Base-by-base conservation (phyloP, 228 moss, liverwort and hornwort genomes). In the Sphagnum magellanicum region DNA sequence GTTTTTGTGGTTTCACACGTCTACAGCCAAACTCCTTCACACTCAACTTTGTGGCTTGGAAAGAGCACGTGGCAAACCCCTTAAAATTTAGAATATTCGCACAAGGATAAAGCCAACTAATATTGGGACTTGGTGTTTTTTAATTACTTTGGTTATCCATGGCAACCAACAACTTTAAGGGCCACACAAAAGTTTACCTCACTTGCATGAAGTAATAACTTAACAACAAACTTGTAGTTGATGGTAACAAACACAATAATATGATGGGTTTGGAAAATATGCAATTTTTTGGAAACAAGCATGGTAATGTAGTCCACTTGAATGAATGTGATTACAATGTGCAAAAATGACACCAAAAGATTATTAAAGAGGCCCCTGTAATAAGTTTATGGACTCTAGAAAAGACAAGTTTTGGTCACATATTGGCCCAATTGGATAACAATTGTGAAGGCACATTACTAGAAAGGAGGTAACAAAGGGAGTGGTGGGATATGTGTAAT, bases 301-400 rank as follows among this genome's bases (percentile, higher is more conserved):
- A 97, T 82, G 93, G 91, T 65, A 97, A 90, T 72, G 79, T 78
- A 53, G 93, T 97, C 60, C 91, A 97, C 64, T 69, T 97, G 55
- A 87, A 91, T 75, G 97, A 97, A 70, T 81, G 93, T 9, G 97
- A 97, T 84, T 97, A 93, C 76, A 97, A 93, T 70, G 88, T 97
- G 61, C 97, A 97, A 78, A 85, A 91, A 72, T 89, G 97, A 63
- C 93, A 97, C 75, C 97, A 97, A 78, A 97, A 91, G 77, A 93
- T 97, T 64, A 93, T 97, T 70, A 93, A 97, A 79, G 93, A 93
- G 68, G 93, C 90, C 70, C 93, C 93, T 75, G 93, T 93, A 87
- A 92, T 92, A 91, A 74, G 51, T 32, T 50, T 50, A 0, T 6
- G 16, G 52, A 10, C 4, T n/a, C 0, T 62, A 32, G 3, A 2